Evolutionary conservation across 306 rosid species (phyloP), one percentile per base, ranked within the genome.

Genomic region (Arachis hypogaea): DNA sequence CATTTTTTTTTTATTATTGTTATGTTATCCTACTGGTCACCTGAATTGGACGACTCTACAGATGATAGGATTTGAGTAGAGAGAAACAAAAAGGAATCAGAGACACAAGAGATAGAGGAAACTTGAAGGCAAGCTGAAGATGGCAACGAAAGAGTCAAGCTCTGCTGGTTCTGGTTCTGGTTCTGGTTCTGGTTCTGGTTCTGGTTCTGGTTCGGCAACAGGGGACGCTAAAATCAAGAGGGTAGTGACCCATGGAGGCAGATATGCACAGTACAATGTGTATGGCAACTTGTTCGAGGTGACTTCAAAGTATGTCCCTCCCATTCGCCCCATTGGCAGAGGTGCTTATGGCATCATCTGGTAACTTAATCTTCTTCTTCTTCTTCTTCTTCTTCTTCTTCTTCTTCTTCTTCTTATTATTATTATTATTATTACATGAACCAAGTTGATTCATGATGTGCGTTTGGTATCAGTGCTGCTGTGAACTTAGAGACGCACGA

Each of bases 211-310:
- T 22, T 65, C 82, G 28, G 72, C 92, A 71, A 67, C 96, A 9
- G 89, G 81, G 30, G 99, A 88, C 8, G 43, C 86, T 40, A 88
- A 88, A 76, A 87, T 92, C 86, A 90, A 90, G 85, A 88, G 98
- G 86, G 87, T 86, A 55, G 85, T 86, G 41, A 93, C 94, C 1
- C 97, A 93, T 84, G 97, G 96, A 16, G 97, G 98, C 67, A 63
- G 90, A 67, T 93, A 91, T 55, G 97, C 88, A 38, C 97, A 93
- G 78, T 93, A 93, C 84, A 93, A 93, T 78, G 97, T 91, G 61
- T 93, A 89, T 49, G 98, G 98, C 33, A 93, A 91, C 87, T 84
- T 91, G 85, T 93, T 91, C 41, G 98, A 93, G 90, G 98, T 93
- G 74, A 79, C 97, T 8, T 82, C 94, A 30, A 93, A 93, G 90